phyloP scores from a whole-genome alignment of 495 filamentous ascomycete species.

The Bombardia bombarda region DNA sequence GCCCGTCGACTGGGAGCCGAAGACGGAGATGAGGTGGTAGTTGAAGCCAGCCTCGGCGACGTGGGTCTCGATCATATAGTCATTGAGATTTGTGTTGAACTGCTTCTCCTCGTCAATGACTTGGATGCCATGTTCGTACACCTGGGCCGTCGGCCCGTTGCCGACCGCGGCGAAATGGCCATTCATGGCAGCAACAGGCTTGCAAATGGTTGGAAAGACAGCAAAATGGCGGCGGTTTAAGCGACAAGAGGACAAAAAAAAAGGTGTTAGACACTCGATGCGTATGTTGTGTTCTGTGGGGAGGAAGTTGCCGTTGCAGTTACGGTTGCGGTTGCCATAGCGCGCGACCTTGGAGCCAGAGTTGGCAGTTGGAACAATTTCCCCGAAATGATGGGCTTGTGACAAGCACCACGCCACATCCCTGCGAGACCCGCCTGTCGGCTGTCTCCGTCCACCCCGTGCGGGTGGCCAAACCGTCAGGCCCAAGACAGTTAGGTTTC shows the following conservation, averaged over 20 bases:
- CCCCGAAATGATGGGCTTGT: constrained; percentile 18
- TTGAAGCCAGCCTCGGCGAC: constrained; percentile 88
- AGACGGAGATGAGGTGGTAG: constrained; percentile 97
- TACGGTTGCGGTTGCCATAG: constrained; percentile 9
- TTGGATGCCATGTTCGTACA: constrained; percentile 90
- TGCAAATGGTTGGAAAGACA: not conserved
- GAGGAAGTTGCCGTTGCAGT: not conserved
- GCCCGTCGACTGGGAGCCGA: constrained; percentile 96
- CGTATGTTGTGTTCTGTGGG: not conserved
- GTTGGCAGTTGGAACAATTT: constrained; percentile 9
- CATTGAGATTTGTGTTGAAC: constrained; percentile 78
- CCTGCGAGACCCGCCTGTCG: too few relatives aligned
- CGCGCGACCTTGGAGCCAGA: constrained; percentile 1
- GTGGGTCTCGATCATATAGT: constrained; percentile 70
- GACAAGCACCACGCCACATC: too few relatives aligned
- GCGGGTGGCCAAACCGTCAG: too few relatives aligned
- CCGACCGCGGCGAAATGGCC: constrained; percentile 81
- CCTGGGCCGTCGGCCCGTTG: constrained; percentile 52
- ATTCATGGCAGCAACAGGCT: constrained; percentile 50
- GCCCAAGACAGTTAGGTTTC: too few relatives aligned
- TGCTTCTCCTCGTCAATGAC: constrained; percentile 92
- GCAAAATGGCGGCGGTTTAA: not conserved
- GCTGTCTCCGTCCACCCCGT: too few relatives aligned
- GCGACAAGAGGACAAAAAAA: not conserved
- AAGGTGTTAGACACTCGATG: not conserved